A percentile compares a stretch with the other conserved stretches of the same genome.
These are phyloP conservation scores for Thermothelomyces thermophilus DNA, from an alignment of 2,329 filamentous ascomycete genomes.

Conservation along the genomic window DNA sequence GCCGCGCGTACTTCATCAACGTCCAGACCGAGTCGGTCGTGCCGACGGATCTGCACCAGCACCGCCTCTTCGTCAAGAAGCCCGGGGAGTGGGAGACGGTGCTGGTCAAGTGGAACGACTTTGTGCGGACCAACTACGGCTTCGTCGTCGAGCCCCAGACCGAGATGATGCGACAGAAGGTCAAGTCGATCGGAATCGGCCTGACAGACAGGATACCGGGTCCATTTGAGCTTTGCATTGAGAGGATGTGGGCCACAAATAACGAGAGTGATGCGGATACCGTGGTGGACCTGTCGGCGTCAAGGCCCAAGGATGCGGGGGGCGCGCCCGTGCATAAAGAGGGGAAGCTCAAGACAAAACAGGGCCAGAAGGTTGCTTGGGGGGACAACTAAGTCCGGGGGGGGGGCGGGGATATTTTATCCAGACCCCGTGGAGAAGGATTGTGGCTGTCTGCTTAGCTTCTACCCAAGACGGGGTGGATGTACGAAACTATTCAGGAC, in stretches of 20 bases:
- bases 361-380: slow-evolving; percentile 40
- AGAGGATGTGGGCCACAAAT: slow-evolving; percentile 89
- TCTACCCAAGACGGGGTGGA: not conserved
- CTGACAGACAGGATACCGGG: slow-evolving; percentile 84
- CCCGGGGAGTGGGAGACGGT: slow-evolving; percentile 92
- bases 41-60: slow-evolving; percentile 92
- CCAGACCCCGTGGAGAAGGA: not conserved
- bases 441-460: not conserved
- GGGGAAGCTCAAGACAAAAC: slow-evolving; percentile 22
- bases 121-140: slow-evolving; percentile 91
- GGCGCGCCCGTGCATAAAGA: slow-evolving; percentile 35
- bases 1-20: slow-evolving; percentile 88
- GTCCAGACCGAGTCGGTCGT: slow-evolving; percentile 91
- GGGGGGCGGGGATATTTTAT: not conserved
- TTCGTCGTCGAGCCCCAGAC: slow-evolving; percentile 88
- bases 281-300: slow-evolving; percentile 16
- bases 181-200: slow-evolving; percentile 79
- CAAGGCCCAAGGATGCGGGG: slow-evolving; percentile 29
- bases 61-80: slow-evolving; percentile 71
- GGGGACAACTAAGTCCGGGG: slow-evolving; percentile 24
- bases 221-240: slow-evolving; percentile 79
- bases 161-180: slow-evolving; percentile 78
- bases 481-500: no score
- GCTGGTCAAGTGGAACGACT: slow-evolving; percentile 83
- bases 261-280: slow-evolving; percentile 36